Conservation (phyloP, 768 basidiomycete genomes). For the Russula dissimulans region DNA sequence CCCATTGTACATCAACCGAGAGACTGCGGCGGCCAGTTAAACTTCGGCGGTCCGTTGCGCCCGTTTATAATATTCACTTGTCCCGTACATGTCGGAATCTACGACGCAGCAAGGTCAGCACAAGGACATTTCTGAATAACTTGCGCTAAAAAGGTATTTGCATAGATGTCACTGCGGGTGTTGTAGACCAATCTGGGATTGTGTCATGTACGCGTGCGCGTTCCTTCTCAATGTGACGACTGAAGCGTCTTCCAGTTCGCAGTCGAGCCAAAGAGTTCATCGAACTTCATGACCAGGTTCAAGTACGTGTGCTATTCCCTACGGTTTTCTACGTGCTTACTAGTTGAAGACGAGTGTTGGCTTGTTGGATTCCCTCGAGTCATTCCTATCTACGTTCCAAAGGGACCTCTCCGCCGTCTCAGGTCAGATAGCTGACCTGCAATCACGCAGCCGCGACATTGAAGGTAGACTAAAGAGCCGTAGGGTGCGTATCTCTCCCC, state of each 20-base stretch:
- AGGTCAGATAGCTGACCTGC: conserved; percentile 91
- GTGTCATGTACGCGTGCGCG: conserved; percentile 4
- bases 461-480: conserved; percentile 79
- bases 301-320: conserved; percentile 36
- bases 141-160: background rate
- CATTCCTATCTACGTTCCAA: conserved; percentile 93
- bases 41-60: background rate
- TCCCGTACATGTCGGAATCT: background rate
- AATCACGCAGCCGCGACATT: conserved; percentile 83
- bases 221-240: background rate
- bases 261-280: conserved; percentile 57
- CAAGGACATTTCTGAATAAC: background rate
- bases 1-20: no score
- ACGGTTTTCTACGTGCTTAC: background rate
- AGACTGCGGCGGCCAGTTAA: background rate
- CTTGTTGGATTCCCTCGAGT: conserved; percentile 79
- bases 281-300: conserved; percentile 86
- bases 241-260: conserved; percentile 24
- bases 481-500: conserved; percentile 46
- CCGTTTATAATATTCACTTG: background rate
- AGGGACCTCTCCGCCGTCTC: conserved; percentile 90
- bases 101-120: background rate
- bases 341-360: conserved; percentile 65
- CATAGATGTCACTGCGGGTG: background rate
- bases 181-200: background rate